Evolutionary conservation across 371 early-diverging fungal species (phyloP).

Genomic region (Rozella allomycis): DNA sequence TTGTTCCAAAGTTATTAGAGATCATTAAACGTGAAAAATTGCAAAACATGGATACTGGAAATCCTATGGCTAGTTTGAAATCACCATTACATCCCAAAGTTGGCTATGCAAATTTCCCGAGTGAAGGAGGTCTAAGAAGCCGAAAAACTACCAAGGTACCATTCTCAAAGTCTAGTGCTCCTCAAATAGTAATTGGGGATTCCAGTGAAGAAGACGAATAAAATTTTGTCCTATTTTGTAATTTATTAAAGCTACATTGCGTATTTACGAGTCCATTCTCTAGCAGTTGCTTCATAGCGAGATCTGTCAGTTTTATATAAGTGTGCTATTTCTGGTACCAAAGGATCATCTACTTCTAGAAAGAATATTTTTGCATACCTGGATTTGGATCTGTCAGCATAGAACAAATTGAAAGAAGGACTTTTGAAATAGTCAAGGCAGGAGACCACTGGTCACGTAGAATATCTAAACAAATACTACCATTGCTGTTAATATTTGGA

Average conservation of each 20-base stretch:
- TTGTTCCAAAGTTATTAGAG: no score
- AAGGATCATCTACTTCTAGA: constrained; percentile 43
- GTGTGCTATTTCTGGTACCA: constrained; percentile 93
- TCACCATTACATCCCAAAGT: no score
- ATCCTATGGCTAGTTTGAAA: no score
- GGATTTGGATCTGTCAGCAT: constrained; percentile 97
- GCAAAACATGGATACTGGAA: no score
- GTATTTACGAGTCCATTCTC: constrained; percentile 67
- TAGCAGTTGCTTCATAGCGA: constrained; percentile 64
- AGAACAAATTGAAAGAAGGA: constrained; percentile 86
- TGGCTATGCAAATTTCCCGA: no score
- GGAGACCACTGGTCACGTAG: constrained; percentile 98
- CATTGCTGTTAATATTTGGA: constrained; percentile 97
- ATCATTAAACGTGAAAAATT: no score
- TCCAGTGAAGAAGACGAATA: no score
- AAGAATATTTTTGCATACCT: constrained; percentile 9
- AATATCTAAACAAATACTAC: constrained; percentile 94
- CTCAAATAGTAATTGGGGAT: no score
- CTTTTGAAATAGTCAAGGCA: constrained; percentile 92
- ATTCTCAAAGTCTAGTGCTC: no score
- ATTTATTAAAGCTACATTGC: constrained; percentile 22
- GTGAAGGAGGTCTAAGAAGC: no score
- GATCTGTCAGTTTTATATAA: constrained; percentile 80
- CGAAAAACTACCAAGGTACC: no score
- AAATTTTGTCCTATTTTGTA: no score